Percentiles rank a stretch among this genome's conserved stretches.
These are phyloP conservation scores for Pythium plurisporium DNA, from an alignment of 352 stramenopile species.

Conservation along the genomic window DNA sequence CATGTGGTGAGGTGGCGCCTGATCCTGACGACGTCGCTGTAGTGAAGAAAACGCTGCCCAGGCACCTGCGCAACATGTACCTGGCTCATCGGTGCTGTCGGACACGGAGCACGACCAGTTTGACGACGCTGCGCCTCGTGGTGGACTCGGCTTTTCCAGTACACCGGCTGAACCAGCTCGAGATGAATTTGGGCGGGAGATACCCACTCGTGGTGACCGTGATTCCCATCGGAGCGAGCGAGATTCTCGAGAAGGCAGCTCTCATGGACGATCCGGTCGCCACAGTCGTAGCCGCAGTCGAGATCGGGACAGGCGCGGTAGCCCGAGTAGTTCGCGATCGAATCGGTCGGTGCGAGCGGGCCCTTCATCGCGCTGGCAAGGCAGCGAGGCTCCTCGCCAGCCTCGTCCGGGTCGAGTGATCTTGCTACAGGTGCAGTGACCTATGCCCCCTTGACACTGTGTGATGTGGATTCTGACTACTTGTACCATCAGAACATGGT, in stretches of 20 bases:
- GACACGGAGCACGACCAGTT: slow-evolving; percentile 34
- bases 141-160: slow-evolving; percentile 20
- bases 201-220: not conserved
- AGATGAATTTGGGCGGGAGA: slow-evolving; percentile 32
- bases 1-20: not conserved
- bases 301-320: not conserved
- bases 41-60: slow-evolving; percentile 57
- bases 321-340: not conserved
- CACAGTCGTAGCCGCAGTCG: slow-evolving; percentile 14
- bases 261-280: not conserved
- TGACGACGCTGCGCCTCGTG: slow-evolving; percentile 38
- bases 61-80: slow-evolving; percentile 10
- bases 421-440: slow-evolving; percentile 27
- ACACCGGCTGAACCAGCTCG: not conserved
- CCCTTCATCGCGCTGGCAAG: not conserved
- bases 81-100: not conserved
- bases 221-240: not conserved
- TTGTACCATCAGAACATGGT: slow-evolving; percentile 83
- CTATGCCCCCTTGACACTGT: not conserved
- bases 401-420: slow-evolving; percentile 23
- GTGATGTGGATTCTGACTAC: not conserved
- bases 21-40: not conserved
- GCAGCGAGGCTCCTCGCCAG: not conserved
- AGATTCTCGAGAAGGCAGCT: not conserved
- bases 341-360: not conserved